Percentiles rank a stretch among this genome's conserved stretches.
phyloP scores from a whole-genome alignment of 1,284 basidiomycete genomes.

The Abortiporus biennis region DNA sequence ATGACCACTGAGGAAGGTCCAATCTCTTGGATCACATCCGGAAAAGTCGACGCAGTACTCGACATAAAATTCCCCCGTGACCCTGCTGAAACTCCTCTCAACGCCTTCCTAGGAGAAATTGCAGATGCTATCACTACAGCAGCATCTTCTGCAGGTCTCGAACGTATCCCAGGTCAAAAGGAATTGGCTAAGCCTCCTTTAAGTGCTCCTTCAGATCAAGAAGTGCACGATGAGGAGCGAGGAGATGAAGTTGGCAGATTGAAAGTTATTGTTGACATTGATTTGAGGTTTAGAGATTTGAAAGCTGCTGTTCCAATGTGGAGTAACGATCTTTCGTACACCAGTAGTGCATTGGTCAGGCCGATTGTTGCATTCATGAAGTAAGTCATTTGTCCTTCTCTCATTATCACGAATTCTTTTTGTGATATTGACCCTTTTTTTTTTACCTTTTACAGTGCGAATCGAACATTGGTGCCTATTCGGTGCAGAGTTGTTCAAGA shows the following conservation, averaged over 20 bases:
- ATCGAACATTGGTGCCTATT: conserved; percentile 88
- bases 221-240: conserved; percentile 32
- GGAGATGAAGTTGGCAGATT: too few species aligned
- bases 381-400: conserved; percentile 38
- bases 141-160: conserved; percentile 48
- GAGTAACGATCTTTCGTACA: conserved; percentile 82
- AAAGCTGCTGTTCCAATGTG: conserved; percentile 95
- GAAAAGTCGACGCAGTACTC: conserved; percentile 93
- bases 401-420: not conserved
- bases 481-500: conserved; percentile 82
- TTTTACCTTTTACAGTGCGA: conserved; percentile 48
- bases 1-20: conserved; percentile 82
- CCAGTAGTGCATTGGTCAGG: conserved; percentile 90
- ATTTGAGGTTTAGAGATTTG: conserved; percentile 91
- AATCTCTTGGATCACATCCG: conserved; percentile 94
- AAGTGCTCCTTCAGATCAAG: conserved; percentile 55
- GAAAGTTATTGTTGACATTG: conserved; percentile 86
- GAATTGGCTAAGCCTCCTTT: conserved; percentile 85
- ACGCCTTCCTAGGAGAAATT: conserved; percentile 87
- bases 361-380: conserved; percentile 99
- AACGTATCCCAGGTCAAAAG: conserved; percentile 85
- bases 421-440: too few species aligned
- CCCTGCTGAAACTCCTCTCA: conserved; percentile 72
- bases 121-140: conserved; percentile 72
- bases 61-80: conserved; percentile 96